phyloP scores from a whole-genome alignment of 108 stramenopile genomes.

The Nitzschia inconspicua region DNA sequence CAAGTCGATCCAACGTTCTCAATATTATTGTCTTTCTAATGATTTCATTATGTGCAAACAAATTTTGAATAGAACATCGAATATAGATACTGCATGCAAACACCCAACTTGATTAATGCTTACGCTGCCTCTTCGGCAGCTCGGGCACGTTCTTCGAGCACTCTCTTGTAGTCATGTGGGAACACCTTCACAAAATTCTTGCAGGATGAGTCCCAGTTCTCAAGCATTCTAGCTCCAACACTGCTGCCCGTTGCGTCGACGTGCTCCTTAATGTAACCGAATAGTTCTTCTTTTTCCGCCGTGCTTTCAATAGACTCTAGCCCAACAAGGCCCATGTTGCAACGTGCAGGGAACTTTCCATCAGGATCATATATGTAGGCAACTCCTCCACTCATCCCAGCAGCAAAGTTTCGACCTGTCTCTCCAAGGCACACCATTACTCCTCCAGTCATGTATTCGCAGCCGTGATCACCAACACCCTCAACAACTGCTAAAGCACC shows the following conservation, averaged over 20 bases:
- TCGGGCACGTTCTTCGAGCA: slow-evolving; percentile 70
- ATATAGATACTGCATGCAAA: no score
- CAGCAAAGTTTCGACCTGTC: slow-evolving; percentile 97
- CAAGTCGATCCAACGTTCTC: no score
- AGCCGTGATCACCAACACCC: slow-evolving; percentile 96
- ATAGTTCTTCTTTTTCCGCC: slow-evolving; percentile 83
- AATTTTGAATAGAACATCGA: no score
- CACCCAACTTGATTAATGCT: no score
- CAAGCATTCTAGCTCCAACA: slow-evolving; percentile 82
- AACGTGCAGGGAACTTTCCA: slow-evolving; percentile 84
- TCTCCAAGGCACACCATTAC: slow-evolving; percentile 88
- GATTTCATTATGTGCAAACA: no score
- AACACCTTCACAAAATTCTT: slow-evolving; percentile 92
- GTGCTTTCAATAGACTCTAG: slow-evolving; percentile 75
- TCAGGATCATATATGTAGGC: slow-evolving; percentile 96
- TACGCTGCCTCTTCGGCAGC: slow-evolving; percentile 48
- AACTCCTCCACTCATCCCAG: slow-evolving; percentile 98
- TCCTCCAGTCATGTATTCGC: slow-evolving; percentile 99
- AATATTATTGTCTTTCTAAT: no score
- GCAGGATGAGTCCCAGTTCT: slow-evolving; percentile 77
- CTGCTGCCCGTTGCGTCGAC: slow-evolving; percentile 81
- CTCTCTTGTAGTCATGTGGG: slow-evolving; percentile 96
- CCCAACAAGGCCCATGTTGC: slow-evolving; percentile 97
- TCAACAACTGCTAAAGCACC: slow-evolving; percentile 96
- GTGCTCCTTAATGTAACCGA: slow-evolving; percentile 89